Percentiles rank a stretch among this genome's conserved stretches.
phyloP scores from a whole-genome alignment of 441 rosid genomes.

The Adansonia gregorii region DNA sequence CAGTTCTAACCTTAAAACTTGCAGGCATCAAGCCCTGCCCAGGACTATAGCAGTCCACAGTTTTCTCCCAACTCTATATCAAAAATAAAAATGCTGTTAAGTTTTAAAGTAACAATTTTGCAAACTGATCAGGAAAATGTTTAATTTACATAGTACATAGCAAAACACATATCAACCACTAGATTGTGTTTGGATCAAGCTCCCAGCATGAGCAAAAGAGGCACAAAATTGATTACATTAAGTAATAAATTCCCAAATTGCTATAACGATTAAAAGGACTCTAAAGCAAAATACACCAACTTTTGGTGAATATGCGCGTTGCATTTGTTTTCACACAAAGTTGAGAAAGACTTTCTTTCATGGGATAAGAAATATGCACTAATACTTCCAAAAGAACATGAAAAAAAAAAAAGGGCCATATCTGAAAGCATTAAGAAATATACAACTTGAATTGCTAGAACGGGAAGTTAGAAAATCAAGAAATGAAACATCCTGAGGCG shows the following conservation, averaged over 20 bases:
- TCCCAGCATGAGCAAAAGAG: neutral
- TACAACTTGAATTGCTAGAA: neutral
- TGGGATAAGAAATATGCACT: neutral
- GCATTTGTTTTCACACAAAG: slow-evolving; percentile 34
- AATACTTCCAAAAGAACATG: neutral
- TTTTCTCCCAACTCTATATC: slow-evolving; percentile 76
- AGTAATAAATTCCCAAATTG: neutral
- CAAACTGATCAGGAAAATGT: slow-evolving; percentile 7
- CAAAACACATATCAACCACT: neutral
- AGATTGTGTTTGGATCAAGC: neutral
- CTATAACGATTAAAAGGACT: neutral
- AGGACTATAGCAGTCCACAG: slow-evolving; percentile 96
- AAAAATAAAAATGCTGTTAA: neutral
- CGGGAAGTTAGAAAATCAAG: neutral
- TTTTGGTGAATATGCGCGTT: neutral
- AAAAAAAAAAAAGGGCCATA: neutral
- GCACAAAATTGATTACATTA: neutral
- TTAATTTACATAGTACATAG: neutral
- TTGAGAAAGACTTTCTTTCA: slow-evolving; percentile 37
- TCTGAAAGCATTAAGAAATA: neutral
- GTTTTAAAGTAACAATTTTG: neutral
- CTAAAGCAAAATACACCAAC: slow-evolving; percentile 4
- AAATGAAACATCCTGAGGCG: neutral
- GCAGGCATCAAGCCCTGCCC: slow-evolving; percentile 99
- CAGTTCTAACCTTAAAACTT: slow-evolving; percentile 88